Base-by-base conservation (phyloP, 176 grass and related monocot species). In the Alopecurus myosuroides region DNA sequence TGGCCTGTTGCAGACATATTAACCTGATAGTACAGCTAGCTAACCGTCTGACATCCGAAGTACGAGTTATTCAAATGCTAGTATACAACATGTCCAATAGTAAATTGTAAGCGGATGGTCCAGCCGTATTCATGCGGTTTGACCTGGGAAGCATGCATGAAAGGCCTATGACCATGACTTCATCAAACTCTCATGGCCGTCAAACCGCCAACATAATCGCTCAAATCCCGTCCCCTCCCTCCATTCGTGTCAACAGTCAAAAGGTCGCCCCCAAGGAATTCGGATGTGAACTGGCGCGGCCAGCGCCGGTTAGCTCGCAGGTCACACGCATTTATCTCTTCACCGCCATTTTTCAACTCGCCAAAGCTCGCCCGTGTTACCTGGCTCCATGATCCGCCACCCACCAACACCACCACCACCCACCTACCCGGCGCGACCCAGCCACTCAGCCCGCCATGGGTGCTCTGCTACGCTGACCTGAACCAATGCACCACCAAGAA, bases 311-410 rank as follows among this genome's bases (percentile, higher is more conserved):
- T 71, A 41, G 67, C 12, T 82, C 35, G 81, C 68, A 20, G 72
- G 44, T 56, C 82, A 74, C 6, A 66, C 0, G 40, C 40, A 29
- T 73, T 29, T 4, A 40, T 45, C 41, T 34, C 63, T 28, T 45
- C 71, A 50, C 71, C 45, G 3, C 23, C 7, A 22, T 60, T 78
- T 71, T 78, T 81, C 48, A 90, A 30, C 42, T 55, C 65, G 33
- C 13, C 73, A 74, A 74, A 63, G 79, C 17, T 61, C 29, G 44
- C 28, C 17, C 85, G 85, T 79, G 67, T 50, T 60, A 80, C 66
- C 75, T 64, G 67, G 84, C 61, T 87, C 75, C 84, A 66, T 74
- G 84, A 90, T 86, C 74, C 88, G 7, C 84, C 83, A 61, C 83
- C 88, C 78, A 82, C 82, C 87, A 84, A 26, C 85, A 68, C 74